Conservation (phyloP, 441 rosid species). For the Brassica balearica region DNA sequence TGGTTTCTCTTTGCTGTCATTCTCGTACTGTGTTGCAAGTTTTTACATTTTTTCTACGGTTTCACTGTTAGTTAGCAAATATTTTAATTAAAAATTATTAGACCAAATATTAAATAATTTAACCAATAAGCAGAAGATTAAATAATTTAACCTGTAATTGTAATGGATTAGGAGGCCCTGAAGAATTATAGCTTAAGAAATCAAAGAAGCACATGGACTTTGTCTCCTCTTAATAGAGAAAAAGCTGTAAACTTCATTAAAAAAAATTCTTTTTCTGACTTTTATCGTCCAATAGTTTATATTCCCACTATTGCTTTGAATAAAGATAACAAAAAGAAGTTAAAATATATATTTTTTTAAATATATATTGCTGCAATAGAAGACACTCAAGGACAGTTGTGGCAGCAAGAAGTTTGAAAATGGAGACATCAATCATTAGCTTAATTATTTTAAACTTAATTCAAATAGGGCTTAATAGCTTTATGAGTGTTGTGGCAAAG, state of each 20-base stretch:
- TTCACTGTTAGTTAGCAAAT: too few relatives aligned
- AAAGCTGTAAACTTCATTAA: constrained; percentile 21
- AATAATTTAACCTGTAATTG: constrained; percentile 6
- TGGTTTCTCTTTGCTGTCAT: too few relatives aligned
- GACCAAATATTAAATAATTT: too few relatives aligned
- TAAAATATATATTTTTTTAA: not conserved
- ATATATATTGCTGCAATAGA: constrained; percentile 19
- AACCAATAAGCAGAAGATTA: too few relatives aligned
- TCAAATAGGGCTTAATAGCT: constrained; percentile 3
- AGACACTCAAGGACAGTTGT: constrained; percentile 41
- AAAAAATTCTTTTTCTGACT: constrained; percentile 24
- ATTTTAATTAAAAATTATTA: too few relatives aligned
- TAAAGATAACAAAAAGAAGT: constrained; percentile 24
- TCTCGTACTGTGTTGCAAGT: too few relatives aligned
- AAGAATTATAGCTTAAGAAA: constrained; percentile 39
- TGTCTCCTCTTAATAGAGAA: constrained; percentile 36
- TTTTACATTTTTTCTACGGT: too few relatives aligned
- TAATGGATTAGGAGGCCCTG: constrained; percentile 36
- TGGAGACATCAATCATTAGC: constrained; percentile 48
- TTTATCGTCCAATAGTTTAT: constrained; percentile 38
- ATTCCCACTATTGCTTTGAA: constrained; percentile 28
- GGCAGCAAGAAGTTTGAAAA: constrained; percentile 46
- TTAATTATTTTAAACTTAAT: constrained; percentile 27
- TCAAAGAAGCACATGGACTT: constrained; percentile 45
- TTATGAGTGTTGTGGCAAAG: constrained; percentile 8